A percentile compares a stretch with the other conserved stretches of the same genome.
These are phyloP conservation scores for Neurospora terricola DNA, from an alignment of 495 filamentous ascomycete genomes.

Conservation along the genomic window DNA sequence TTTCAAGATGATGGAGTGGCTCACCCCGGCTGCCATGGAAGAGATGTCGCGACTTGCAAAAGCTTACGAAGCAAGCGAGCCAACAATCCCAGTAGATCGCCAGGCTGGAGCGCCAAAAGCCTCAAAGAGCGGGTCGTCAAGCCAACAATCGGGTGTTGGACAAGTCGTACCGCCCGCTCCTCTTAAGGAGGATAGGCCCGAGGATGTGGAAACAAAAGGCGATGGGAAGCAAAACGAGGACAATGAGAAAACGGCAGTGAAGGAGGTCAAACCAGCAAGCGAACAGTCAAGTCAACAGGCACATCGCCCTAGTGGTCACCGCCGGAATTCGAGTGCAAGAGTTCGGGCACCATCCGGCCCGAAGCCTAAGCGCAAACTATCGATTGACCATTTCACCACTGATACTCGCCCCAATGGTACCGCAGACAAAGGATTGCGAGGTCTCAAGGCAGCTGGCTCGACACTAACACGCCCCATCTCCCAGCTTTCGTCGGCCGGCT, in stretches of 20 bases:
- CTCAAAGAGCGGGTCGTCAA: neutral
- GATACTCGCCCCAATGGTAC: constrained; percentile 17
- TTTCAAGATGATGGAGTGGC: constrained; percentile 72
- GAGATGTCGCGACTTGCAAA: constrained; percentile 26
- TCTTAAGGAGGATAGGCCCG: neutral
- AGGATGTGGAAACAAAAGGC: neutral
- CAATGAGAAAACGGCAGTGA: neutral
- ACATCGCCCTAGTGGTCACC: constrained; percentile 12
- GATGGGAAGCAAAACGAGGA: constrained; percentile 2
- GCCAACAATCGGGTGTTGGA: neutral
- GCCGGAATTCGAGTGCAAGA: constrained; percentile 36
- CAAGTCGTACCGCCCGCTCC: neutral
- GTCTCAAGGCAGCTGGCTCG: constrained; percentile 24
- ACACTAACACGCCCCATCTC: constrained; percentile 28
- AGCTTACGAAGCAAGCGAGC: constrained; percentile 2
- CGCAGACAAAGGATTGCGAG: constrained; percentile 25
- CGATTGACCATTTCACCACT: constrained; percentile 27
- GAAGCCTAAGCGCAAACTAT: constrained; percentile 26
- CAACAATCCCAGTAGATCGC: neutral
- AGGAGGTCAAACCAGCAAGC: neutral
- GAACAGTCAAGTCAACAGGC: constrained; percentile 4
- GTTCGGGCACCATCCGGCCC: constrained; percentile 28
- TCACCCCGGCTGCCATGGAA: constrained; percentile 45
- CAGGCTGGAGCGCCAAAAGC: neutral
- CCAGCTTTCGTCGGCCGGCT: constrained; percentile 26